phyloP scores from a whole-genome alignment of 139 green algal genomes.

The Raphidocelis subcapitata region DNA sequence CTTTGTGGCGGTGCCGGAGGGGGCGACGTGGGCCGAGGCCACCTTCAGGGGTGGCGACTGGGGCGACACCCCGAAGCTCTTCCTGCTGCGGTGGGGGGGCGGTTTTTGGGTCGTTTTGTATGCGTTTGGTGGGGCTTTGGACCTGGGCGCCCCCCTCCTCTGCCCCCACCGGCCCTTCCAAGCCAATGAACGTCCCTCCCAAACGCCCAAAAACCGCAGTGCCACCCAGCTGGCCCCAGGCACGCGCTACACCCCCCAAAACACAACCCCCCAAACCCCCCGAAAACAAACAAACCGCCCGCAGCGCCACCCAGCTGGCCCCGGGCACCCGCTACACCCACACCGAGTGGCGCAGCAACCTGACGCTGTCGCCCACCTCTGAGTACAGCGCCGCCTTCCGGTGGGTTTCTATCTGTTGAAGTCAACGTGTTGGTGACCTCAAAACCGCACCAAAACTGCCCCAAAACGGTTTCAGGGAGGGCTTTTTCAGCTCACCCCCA shows the following conservation, averaged over 20 bases:
- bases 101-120: neutral
- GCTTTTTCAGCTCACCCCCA: no score
- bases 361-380: constrained; percentile 39
- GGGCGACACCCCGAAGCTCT: constrained; percentile 41
- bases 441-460: no score
- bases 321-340: constrained; percentile 63
- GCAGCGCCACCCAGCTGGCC: constrained; percentile 57
- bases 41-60: constrained; percentile 41
- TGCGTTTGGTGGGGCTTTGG: neutral
- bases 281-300: neutral
- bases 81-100: constrained; percentile 9
- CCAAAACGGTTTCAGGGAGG: no score
- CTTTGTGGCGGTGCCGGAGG: constrained; percentile 78
- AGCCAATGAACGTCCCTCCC: neutral
- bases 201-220: constrained; percentile 2
- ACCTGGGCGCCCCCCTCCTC: neutral
- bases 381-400: constrained; percentile 36
- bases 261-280: neutral
- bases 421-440: no score
- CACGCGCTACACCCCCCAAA: neutral
- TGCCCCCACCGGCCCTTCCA: no score
- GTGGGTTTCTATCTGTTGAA: neutral
- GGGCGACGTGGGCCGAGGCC: constrained; percentile 84
- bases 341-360: constrained; percentile 53
- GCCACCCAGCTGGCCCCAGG: constrained; percentile 66